These are phyloP conservation scores for Cryptococcus sp. DNA, from an alignment of 1,284 basidiomycete genomes.

Conservation along the genomic window DNA sequence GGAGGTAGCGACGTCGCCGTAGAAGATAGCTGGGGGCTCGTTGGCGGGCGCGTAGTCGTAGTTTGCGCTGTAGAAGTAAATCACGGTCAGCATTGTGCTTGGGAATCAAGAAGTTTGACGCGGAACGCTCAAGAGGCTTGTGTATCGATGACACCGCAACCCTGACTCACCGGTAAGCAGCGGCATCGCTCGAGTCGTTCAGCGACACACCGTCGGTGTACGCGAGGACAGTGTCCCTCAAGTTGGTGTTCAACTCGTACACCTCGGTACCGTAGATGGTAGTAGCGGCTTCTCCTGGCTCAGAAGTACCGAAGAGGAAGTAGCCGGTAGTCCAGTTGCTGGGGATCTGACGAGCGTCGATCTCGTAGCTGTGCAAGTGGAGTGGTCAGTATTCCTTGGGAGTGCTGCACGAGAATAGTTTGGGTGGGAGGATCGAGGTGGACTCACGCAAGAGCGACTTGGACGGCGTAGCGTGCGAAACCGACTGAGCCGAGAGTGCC, in stretches of 20 bases:
- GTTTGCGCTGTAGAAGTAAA: conserved; percentile 33
- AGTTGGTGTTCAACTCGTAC: conserved; percentile 58
- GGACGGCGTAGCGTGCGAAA: conserved; percentile 57
- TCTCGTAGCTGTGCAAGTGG: conserved; percentile 47
- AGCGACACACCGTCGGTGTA: conserved; percentile 50
- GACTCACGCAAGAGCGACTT: conserved; percentile 54
- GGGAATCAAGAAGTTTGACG: not conserved
- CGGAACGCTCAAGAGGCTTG: not conserved
- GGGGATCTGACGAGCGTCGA: conserved; percentile 58
- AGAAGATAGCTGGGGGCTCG: conserved; percentile 46
- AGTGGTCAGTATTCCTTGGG: not conserved
- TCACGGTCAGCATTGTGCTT: not conserved
- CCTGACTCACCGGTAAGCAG: conserved; percentile 32
- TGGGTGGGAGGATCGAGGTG: not conserved
- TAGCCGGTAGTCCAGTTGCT: conserved; percentile 56
- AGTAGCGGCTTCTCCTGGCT: conserved; percentile 47
- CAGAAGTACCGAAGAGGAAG: conserved; percentile 44
- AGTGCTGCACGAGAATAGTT: too few species aligned
- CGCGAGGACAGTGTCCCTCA: conserved; percentile 53
- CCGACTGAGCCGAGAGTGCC: conserved; percentile 56
- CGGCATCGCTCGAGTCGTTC: conserved; percentile 50
- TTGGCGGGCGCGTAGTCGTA: conserved; percentile 52
- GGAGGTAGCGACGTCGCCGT: conserved; percentile 55
- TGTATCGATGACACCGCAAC: not conserved
- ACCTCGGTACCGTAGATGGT: conserved; percentile 59